A percentile compares a stretch with the other conserved stretches of the same genome.
These are phyloP conservation scores for Hypomyces rosellus DNA, from an alignment of 2,329 filamentous ascomycete species.

Conservation along the genomic window DNA sequence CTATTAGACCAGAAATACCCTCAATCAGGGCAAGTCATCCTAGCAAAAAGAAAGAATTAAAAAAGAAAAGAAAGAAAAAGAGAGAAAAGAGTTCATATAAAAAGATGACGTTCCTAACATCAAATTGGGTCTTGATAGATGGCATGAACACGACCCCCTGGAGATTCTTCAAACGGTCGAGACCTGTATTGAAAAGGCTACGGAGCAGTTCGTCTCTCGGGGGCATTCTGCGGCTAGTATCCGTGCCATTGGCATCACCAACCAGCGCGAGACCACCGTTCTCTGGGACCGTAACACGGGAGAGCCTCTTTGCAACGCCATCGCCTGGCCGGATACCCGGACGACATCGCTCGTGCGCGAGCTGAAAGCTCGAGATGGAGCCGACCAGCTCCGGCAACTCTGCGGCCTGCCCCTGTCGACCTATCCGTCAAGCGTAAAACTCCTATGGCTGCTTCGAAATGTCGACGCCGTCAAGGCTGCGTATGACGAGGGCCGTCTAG, in stretches of 20 bases:
- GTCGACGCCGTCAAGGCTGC: slow-evolving; percentile 61
- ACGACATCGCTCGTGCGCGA: slow-evolving; percentile 68
- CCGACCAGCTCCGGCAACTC: slow-evolving; percentile 61
- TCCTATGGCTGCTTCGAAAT: slow-evolving; percentile 75
- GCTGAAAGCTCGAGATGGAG: slow-evolving; percentile 60
- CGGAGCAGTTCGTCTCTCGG: slow-evolving; percentile 61
- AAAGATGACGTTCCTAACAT: background rate
- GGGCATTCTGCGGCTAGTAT: slow-evolving; percentile 65
- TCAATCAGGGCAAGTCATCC: slow-evolving; percentile 64
- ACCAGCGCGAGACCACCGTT: slow-evolving; percentile 82
- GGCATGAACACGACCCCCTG: slow-evolving; percentile 82
- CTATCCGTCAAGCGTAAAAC: slow-evolving; percentile 81
- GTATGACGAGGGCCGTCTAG: slow-evolving; percentile 68
- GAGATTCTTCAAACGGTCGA: slow-evolving; percentile 71
- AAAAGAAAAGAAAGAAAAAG: too few species aligned
- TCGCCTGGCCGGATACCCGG: slow-evolving; percentile 86
- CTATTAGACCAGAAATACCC: slow-evolving; percentile 83
- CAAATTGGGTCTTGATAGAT: slow-evolving; percentile 45
- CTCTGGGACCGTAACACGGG: slow-evolving; percentile 80
- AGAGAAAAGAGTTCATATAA: too few species aligned
- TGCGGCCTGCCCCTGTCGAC: slow-evolving; percentile 82
- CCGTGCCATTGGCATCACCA: slow-evolving; percentile 76
- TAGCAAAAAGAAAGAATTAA: too few species aligned
- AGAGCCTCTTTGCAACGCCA: slow-evolving; percentile 73
- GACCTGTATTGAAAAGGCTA: slow-evolving; percentile 71